Percentiles rank a stretch among this genome's conserved stretches.
Conservation (phyloP, 1,284 basidiomycete species). For the Erythrobasidium hasegawianum region DNA sequence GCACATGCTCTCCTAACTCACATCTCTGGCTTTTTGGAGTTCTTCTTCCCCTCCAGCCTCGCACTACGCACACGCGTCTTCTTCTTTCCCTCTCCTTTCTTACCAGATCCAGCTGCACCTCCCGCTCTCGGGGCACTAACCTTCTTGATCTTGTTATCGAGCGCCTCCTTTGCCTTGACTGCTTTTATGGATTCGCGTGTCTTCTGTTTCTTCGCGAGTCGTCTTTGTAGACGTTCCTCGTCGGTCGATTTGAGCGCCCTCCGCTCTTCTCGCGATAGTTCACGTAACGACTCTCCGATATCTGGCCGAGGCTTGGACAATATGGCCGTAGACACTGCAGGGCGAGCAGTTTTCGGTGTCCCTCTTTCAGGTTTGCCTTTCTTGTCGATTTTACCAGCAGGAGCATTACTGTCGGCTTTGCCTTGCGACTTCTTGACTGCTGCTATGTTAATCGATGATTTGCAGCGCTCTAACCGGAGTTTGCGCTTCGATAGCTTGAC, state of each 20-base stretch:
- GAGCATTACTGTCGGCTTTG: neutral
- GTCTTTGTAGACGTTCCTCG: constrained; percentile 69
- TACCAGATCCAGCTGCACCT: constrained; percentile 30
- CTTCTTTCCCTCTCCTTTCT: constrained; percentile 38
- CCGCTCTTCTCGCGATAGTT: constrained; percentile 76
- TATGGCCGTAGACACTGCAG: constrained; percentile 34
- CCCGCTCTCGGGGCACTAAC: constrained; percentile 36
- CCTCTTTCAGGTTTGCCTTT: constrained; percentile 1
- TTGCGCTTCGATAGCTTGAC: constrained; percentile 86
- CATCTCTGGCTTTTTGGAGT: constrained; percentile 27
- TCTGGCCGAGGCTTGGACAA: constrained; percentile 25
- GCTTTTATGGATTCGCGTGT: constrained; percentile 18
- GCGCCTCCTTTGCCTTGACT: constrained; percentile 39
- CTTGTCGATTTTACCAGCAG: constrained; percentile 7
- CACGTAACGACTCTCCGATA: constrained; percentile 69
- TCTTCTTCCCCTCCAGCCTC: constrained; percentile 27
- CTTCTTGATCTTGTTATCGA: constrained; percentile 40
- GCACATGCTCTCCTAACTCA: neutral
- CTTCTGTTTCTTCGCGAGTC: constrained; percentile 65
- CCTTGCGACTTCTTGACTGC: constrained; percentile 25
- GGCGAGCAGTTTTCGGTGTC: neutral
- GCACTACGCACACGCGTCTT: constrained; percentile 36
- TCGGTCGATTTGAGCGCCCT: constrained; percentile 74
- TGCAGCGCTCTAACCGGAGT: constrained; percentile 79
- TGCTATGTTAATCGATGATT: constrained; percentile 50